phyloP scores from a whole-genome alignment of 192 early-diverging fungal species.

The Pilobolus umbonatus region DNA sequence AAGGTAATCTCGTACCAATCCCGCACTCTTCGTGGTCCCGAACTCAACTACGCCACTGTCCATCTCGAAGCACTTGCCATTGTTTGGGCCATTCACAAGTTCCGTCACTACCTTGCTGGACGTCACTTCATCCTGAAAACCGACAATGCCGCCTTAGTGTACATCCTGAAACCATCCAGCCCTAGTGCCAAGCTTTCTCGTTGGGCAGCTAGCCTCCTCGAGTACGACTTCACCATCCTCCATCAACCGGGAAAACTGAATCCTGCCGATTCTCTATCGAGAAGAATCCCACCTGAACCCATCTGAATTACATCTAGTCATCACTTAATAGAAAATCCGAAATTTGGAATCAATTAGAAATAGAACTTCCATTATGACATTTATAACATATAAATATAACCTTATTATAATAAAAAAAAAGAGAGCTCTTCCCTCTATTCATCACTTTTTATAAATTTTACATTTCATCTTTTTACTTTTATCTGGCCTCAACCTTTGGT shows the following conservation, averaged over 20 bases:
- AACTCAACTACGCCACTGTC: slow-evolving; percentile 20
- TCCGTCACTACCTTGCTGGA: slow-evolving; percentile 27
- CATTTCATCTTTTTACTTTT: no score
- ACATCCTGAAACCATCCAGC: slow-evolving; percentile 9
- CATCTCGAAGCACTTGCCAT: slow-evolving; percentile 34
- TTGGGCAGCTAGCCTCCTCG: not conserved
- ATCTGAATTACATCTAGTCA: no score
- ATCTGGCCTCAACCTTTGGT: no score
- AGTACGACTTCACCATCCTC: not conserved
- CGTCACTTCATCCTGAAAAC: slow-evolving; percentile 26
- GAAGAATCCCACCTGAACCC: no score
- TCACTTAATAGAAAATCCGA: no score
- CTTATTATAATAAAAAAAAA: no score
- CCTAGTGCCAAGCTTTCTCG: not conserved
- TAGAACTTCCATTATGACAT: no score
- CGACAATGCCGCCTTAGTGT: slow-evolving; percentile 30
- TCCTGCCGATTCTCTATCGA: not conserved
- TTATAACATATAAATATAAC: no score
- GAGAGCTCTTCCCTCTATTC: no score
- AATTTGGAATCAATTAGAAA: no score
- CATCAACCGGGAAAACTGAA: not conserved
- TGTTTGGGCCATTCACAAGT: slow-evolving; percentile 31
- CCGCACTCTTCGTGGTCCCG: not conserved
- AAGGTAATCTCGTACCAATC: slow-evolving; percentile 11
- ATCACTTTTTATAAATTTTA: no score